Base-by-base conservation (phyloP, 345 rosid genomes). In the Durio zibethinus region DNA sequence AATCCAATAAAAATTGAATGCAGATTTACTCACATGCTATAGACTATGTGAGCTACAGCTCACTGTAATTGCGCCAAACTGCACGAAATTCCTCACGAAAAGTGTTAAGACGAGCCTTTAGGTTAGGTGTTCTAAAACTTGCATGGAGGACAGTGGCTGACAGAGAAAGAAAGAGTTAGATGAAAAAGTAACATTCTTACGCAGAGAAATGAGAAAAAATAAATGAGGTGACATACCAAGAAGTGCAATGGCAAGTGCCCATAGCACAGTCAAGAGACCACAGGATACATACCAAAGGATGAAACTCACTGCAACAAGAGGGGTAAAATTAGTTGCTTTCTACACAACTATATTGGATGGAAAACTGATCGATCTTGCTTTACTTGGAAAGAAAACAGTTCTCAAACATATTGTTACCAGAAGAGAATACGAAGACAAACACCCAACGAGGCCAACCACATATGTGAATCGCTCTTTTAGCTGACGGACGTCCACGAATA, bases 61-160 rank as follows among this genome's bases (percentile, higher is more conserved):
- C 99, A 60, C 97, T 94, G 84, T 94, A 92, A 87, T 94, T 92
- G 80, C 97, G 97, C 99, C 99, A 96, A 56, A 96, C 99, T 25
- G 91, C 87, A 83, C 97, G 95, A 75, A 96, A 96, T 78, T 96
- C 99, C 85, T 96, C 98, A 6, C 98, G 88, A 84, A 96, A 94
- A 67, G 97, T 96, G 83, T 94, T 91, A 77, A 96, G 87, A 48
- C 98, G 97, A 57, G 99, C 97, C 83, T 96, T 96, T 87, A 96
- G 82, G 83, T 96, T 96, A 14, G 99, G 97, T 69, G 99, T 94
- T 83, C 98, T 89, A 80, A 91, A 90, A 82, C 90, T 96, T 73
- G 99, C 99, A 82, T 96, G 99, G 71, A 92, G 87, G 72, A 92
- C 6, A 4, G 97, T 94, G 53, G 92, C 99, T 96, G 85, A 76